A percentile compares a stretch with the other conserved stretches of the same genome.
Evolutionary conservation across 495 filamentous ascomycete species (phyloP).

Genomic region (Monascus purpureus): DNA sequence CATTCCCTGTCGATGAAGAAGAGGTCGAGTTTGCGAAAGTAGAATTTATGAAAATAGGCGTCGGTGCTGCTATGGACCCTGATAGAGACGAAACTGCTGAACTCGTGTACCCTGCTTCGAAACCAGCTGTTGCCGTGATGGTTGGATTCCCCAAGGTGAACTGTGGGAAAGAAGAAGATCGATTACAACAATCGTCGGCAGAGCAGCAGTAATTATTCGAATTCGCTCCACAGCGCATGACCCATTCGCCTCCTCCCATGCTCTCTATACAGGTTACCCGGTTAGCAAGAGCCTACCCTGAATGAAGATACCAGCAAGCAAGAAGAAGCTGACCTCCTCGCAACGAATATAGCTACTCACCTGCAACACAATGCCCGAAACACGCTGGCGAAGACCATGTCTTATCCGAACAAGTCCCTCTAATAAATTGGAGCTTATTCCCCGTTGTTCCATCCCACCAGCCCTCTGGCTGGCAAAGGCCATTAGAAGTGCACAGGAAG

Average conservation of each 20-base stretch:
- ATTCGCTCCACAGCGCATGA: constrained; percentile 2
- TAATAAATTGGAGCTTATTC: constrained; percentile 1
- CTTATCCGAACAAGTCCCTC: constrained; percentile 1
- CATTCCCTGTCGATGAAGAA: background rate
- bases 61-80: background rate
- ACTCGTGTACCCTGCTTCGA: too few relatives aligned
- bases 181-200: constrained; percentile 1
- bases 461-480: constrained; percentile 1
- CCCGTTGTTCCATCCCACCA: background rate
- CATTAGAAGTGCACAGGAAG: constrained; percentile 2
- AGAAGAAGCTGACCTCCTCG: too few relatives aligned
- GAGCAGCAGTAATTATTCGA: constrained; percentile 3
- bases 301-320: too few relatives aligned
- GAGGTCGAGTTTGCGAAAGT: background rate
- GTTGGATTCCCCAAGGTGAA: constrained; percentile 1
- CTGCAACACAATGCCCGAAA: constrained; percentile 2
- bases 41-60: too few relatives aligned
- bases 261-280: too few relatives aligned
- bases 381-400: constrained; percentile 1
- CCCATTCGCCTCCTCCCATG: constrained; percentile 1
- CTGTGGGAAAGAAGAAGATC: background rate
- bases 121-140: constrained; percentile 2
- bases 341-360: too few relatives aligned
- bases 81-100: background rate
- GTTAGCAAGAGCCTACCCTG: too few relatives aligned